Percentiles rank a stretch among this genome's conserved stretches.
Evolutionary conservation across 352 stramenopile genomes (phyloP).

Genomic region (Pythium grandisporangium): DNA sequence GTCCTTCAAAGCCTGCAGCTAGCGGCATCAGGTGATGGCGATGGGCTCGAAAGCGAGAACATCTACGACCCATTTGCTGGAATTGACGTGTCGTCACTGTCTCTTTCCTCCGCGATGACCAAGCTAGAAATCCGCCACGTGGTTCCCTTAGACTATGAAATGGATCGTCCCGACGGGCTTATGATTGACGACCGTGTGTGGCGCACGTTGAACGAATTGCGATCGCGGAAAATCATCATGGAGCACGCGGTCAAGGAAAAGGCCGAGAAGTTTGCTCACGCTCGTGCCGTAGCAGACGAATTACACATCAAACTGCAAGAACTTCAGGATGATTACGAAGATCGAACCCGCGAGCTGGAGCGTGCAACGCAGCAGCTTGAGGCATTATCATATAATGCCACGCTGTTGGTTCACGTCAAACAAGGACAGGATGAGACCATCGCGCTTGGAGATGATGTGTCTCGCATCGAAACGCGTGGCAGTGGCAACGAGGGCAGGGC

Average conservation of each 20-base stretch:
- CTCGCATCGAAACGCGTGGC: conserved; percentile 2
- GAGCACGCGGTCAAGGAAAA: conserved; percentile 46
- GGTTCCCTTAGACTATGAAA: conserved; percentile 58
- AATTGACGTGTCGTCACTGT: conserved; percentile 13
- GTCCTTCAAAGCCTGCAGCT: conserved; percentile 26
- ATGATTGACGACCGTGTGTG: conserved; percentile 61
- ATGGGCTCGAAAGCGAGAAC: conserved; percentile 19
- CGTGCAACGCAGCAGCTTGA: conserved; percentile 17
- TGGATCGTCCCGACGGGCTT: conserved; percentile 51
- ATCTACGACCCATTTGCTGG: conserved; percentile 72
- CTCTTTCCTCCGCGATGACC: conserved; percentile 2
- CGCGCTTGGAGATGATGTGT: conserved; percentile 36
- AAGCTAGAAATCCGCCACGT: too few species aligned
- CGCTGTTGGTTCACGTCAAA: conserved; percentile 84
- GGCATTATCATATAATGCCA: conserved; percentile 42
- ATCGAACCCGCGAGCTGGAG: conserved; percentile 10
- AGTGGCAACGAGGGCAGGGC: conserved; percentile 8
- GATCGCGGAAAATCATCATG: conserved; percentile 51
- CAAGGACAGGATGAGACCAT: conserved; percentile 88
- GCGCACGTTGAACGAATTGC: conserved; percentile 49
- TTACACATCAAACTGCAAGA: conserved; percentile 29
- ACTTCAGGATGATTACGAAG: conserved; percentile 22
- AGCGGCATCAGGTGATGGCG: conserved; percentile 3
- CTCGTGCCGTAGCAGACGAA: conserved; percentile 42
- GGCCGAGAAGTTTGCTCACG: conserved; percentile 37